A percentile compares a stretch with the other conserved stretches of the same genome.
phyloP scores from a whole-genome alignment of 768 basidiomycete genomes.

The Hemileccinum impolitum region DNA sequence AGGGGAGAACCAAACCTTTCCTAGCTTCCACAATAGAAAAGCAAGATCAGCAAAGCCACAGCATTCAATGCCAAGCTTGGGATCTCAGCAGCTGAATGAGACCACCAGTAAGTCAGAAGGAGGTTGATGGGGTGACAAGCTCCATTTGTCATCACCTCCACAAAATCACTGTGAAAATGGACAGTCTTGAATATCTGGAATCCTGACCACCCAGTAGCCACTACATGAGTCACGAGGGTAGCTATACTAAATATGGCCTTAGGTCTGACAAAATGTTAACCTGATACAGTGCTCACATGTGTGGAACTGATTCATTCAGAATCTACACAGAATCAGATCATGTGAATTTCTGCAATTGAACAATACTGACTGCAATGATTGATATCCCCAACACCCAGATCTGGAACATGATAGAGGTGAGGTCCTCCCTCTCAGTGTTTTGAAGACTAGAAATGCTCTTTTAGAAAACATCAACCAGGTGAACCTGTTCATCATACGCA shows the following conservation, averaged over 20 bases:
- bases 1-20: constrained; percentile 48
- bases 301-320: constrained; percentile 78
- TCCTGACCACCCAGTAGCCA: constrained; percentile 70
- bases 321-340: constrained; percentile 19
- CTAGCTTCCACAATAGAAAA: constrained; percentile 68
- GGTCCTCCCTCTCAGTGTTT: constrained; percentile 74
- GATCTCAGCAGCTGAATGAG: constrained; percentile 58
- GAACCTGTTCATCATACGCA: constrained; percentile 34
- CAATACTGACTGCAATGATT: constrained; percentile 47
- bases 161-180: constrained; percentile 54
- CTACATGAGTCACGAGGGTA: constrained; percentile 66
- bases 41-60: constrained; percentile 53
- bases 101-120: constrained; percentile 62
- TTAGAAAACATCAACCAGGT: neutral
- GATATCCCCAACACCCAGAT: constrained; percentile 82
- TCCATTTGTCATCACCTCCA: constrained; percentile 55
- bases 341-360: constrained; percentile 18
- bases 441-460: constrained; percentile 44
- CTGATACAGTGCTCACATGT: constrained; percentile 39
- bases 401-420: constrained; percentile 75
- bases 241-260: constrained; percentile 42
- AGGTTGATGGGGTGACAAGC: constrained; percentile 57
- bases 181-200: constrained; percentile 64
- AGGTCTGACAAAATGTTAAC: neutral
- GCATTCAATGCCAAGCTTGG: constrained; percentile 61